Evolutionary conservation across 164 flowering plant genomes (phyloP).

Genomic region (Annona cherimola): DNA sequence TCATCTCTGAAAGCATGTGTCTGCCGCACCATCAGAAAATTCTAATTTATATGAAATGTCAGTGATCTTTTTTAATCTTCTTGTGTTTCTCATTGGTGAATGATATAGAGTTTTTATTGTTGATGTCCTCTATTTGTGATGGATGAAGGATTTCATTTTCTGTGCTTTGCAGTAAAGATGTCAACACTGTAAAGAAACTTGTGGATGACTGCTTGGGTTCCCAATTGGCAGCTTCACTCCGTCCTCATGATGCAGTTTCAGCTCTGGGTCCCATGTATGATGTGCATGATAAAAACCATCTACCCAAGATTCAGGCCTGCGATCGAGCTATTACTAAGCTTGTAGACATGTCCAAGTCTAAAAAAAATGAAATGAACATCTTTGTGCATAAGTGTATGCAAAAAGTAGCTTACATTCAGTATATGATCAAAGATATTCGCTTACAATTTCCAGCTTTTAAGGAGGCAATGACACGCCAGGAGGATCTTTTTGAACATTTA

Average conservation of each 20-base stretch:
- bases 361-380: conserved; percentile 83
- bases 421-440: conserved; percentile 68
- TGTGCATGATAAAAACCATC: conserved; percentile 82
- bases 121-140: not conserved
- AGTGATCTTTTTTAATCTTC: not conserved
- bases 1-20: no score
- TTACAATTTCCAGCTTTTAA: conserved; percentile 79
- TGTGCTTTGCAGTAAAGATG: conserved; percentile 81
- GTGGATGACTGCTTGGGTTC: conserved; percentile 78
- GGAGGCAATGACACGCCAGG: conserved; percentile 86
- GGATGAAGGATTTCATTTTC: not conserved
- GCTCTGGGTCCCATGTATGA: conserved; percentile 99
- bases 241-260: conserved; percentile 99
- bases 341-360: conserved; percentile 56
- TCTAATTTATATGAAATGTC: not conserved
- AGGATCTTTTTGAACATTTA: conserved; percentile 58
- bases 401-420: conserved; percentile 67
- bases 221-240: conserved; percentile 77
- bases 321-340: conserved; percentile 60
- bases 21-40: no score
- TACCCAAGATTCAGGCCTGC: conserved; percentile 77
- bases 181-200: conserved; percentile 85
- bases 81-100: no score
- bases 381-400: conserved; percentile 88
- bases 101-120: no score